A percentile compares a stretch with the other conserved stretches of the same genome.
phyloP scores from a whole-genome alignment of 192 early-diverging fungal species.

The Chytriomyces confervae region DNA sequence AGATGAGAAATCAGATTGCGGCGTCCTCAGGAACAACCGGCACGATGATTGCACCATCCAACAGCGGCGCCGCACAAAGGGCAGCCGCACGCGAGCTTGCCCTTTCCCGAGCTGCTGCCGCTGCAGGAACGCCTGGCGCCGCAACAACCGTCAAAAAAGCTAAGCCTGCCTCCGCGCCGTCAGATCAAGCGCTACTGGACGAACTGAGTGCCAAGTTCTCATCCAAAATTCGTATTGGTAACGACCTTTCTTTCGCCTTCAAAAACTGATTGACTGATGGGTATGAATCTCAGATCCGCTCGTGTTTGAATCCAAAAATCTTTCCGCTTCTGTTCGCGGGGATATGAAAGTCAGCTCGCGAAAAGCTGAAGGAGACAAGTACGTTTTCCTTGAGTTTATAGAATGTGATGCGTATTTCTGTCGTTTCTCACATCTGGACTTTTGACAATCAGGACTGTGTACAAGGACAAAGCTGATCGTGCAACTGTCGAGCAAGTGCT shows the following conservation, averaged over 20 bases:
- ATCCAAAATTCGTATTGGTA: slow-evolving; percentile 73
- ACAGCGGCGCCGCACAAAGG: slow-evolving; percentile 21
- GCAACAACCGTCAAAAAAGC: not conserved
- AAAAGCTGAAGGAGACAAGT: slow-evolving; percentile 40
- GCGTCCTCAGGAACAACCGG: slow-evolving; percentile 33
- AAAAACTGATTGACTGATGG: slow-evolving; percentile 3
- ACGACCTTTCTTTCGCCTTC: slow-evolving; percentile 43
- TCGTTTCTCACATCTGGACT: not conserved
- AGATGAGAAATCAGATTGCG: slow-evolving; percentile 72
- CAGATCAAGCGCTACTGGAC: slow-evolving; percentile 37
- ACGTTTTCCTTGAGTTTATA: not conserved
- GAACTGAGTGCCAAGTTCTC: slow-evolving; percentile 62
- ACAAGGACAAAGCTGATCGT: slow-evolving; percentile 91
- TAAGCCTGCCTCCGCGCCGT: slow-evolving; percentile 27
- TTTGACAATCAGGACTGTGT: slow-evolving; percentile 5
- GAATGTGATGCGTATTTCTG: slow-evolving; percentile 4
- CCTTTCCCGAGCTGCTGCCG: not conserved
- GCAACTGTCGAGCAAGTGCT: slow-evolving; percentile 97
- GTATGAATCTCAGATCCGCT: slow-evolving; percentile 37
- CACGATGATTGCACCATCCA: slow-evolving; percentile 36
- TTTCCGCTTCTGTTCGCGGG: slow-evolving; percentile 52
- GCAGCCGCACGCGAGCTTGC: slow-evolving; percentile 6
- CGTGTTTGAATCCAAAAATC: slow-evolving; percentile 22
- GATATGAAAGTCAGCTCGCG: slow-evolving; percentile 65
- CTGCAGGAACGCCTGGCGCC: not conserved